Base-by-base conservation (phyloP, 2,329 filamentous ascomycete species). In the Fusarium luffae region DNA sequence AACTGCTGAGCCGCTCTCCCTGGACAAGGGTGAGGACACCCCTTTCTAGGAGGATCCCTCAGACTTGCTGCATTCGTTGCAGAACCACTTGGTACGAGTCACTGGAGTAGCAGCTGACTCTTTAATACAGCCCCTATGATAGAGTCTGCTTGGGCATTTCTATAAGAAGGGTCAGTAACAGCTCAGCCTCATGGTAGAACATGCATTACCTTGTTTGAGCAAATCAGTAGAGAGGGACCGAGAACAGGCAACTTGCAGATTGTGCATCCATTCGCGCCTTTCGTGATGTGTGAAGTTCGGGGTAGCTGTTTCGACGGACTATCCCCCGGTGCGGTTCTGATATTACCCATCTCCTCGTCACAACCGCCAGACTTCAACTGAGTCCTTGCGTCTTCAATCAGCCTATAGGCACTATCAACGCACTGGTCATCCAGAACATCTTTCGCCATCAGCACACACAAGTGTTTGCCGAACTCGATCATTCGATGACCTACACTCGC, bases 391-490 rank as follows among this genome's bases (percentile, higher is more conserved):
- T 81, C 77, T 25, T 84, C 81, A 54, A 88, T 79, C 11, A 82
- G 72, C 32, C 71, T 70, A 16, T 85, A 78, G 1, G 83, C 84
- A 42, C 83, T 76, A 10, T 78, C 66, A 19, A 88, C 77, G 23
- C 79, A 82, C 5, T 78, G 68, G 47, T 86, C 84, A 7, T 81
- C 77, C 27, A 89, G 74, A 7, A 83, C 79, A 56, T 84, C 79
- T 43, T 85, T 79, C 4, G 84, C 83, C 41, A 87, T 79, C 50
- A 89, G 79, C 52, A 86, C 83, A 41, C 81, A 82, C 18, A 84
- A 72, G 69, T 89, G 86, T 70, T 87, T 87, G 47, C 84, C 83
- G 64, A 88, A 88, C 73, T 89, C 86, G 7, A 81, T 78, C 75
- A 85, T 82, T 18, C 86, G 84, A 48, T 82, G 79, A 25, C 81